Percentiles rank a stretch among this genome's conserved stretches.
Evolutionary conservation across 176 grass and related monocot species (phyloP).

Genomic region (Canna indica): DNA sequence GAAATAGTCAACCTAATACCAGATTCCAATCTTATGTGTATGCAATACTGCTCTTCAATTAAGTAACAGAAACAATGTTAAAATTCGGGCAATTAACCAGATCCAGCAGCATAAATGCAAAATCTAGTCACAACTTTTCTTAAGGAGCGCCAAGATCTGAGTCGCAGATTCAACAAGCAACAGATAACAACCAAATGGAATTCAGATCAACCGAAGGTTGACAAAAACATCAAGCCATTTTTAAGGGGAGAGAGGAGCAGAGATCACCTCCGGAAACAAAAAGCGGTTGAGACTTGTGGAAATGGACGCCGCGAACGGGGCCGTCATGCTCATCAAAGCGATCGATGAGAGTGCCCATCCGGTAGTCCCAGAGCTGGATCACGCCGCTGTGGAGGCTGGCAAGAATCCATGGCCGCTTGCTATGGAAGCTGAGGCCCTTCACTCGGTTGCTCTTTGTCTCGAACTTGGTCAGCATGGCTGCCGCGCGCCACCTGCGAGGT

Average conservation of each 20-base stretch:
- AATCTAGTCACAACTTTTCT: background rate
- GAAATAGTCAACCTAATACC: background rate
- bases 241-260: too few species aligned
- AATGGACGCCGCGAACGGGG: conserved; percentile 76
- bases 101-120: background rate
- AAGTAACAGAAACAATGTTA: too few species aligned
- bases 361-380: conserved; percentile 92
- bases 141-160: background rate
- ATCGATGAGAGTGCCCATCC: conserved; percentile 85
- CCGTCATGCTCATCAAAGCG: conserved; percentile 95
- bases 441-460: conserved; percentile 99
- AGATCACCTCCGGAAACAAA: conserved; percentile 95
- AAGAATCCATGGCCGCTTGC: conserved; percentile 73
- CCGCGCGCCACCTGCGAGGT: background rate
- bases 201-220: too few species aligned
- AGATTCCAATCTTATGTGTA: background rate
- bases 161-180: background rate
- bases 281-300: conserved; percentile 88
- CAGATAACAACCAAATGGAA: too few species aligned
- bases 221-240: too few species aligned
- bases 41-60: too few species aligned
- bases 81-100: too few species aligned
- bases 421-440: conserved; percentile 95
- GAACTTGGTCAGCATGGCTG: conserved; percentile 93
- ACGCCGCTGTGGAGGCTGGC: conserved; percentile 84